Conservation (phyloP, 164 flowering plant species). For the Tetracentron sinense region DNA sequence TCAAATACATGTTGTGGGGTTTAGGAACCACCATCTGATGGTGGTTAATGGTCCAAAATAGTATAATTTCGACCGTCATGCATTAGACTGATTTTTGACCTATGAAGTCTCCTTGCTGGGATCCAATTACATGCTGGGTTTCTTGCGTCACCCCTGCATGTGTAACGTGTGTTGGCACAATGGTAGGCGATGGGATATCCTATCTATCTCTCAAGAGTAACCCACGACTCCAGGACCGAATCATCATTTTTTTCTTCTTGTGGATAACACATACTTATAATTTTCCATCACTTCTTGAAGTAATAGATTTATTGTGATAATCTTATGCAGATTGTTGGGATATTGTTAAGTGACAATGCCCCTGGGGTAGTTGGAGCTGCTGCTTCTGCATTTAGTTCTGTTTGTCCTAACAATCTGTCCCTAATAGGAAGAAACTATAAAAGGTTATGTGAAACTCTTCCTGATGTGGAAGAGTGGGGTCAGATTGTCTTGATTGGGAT, state of each 20-base stretch:
- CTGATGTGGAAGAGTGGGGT: conserved; percentile 99
- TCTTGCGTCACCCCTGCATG: neutral
- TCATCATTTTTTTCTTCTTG: neutral
- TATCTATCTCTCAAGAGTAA: neutral
- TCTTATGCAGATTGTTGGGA: conserved; percentile 70
- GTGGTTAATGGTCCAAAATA: neutral
- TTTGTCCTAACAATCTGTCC: conserved; percentile 76
- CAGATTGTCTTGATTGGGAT: conserved; percentile 80
- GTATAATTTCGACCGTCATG: neutral
- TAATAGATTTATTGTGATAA: neutral
- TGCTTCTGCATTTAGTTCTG: conserved; percentile 77
- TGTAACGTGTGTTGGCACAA: neutral
- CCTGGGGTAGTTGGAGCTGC: conserved; percentile 99
- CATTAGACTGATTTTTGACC: too few relatives aligned
- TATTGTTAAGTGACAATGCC: conserved; percentile 71
- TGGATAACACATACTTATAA: neutral
- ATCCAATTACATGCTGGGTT: neutral
- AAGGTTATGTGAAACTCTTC: conserved; percentile 81
- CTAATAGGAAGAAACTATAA: conserved; percentile 66
- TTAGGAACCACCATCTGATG: neutral
- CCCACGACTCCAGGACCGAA: too few relatives aligned
- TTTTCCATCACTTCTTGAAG: neutral
- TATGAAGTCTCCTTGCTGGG: neutral
- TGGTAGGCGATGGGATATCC: neutral
- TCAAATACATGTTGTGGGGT: neutral